Percentiles rank a stretch among this genome's conserved stretches.
These are phyloP conservation scores for Pythium volutum DNA, from an alignment of 352 stramenopile genomes.

Conservation along the genomic window DNA sequence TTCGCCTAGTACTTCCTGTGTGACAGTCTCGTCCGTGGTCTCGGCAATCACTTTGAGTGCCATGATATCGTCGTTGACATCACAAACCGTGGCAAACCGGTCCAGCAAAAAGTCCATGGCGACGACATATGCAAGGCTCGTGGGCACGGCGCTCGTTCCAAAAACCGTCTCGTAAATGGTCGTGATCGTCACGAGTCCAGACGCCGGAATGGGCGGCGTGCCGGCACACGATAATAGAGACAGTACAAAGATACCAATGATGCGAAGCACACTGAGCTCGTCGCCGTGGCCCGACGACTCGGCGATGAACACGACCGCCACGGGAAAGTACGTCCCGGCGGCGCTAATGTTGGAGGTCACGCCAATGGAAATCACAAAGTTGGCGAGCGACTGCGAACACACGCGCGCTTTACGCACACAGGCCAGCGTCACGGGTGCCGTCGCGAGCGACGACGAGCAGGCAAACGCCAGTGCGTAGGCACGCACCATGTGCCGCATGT, in stretches of 20 bases:
- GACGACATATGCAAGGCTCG: conserved; percentile 52
- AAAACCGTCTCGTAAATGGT: conserved; percentile 67
- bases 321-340: conserved; percentile 49
- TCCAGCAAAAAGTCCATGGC: conserved; percentile 66
- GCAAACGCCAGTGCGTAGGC: conserved; percentile 65
- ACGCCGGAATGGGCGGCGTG: conserved; percentile 49
- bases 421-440: conserved; percentile 52
- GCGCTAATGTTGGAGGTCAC: conserved; percentile 59
- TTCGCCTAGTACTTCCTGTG: conserved; percentile 44
- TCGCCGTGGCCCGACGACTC: conserved; percentile 50
- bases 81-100: conserved; percentile 57
- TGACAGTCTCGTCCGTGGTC: conserved; percentile 62
- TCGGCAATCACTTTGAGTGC: conserved; percentile 65
- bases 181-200: conserved; percentile 44
- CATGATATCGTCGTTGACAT: conserved; percentile 78
- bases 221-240: conserved; percentile 44
- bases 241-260: conserved; percentile 53
- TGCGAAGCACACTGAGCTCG: conserved; percentile 37
- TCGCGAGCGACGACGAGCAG: conserved; percentile 61
- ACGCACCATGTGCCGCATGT: conserved; percentile 59
- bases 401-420: conserved; percentile 51
- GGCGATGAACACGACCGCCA: conserved; percentile 56
- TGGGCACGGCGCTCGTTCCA: conserved; percentile 39
- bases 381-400: conserved; percentile 62
- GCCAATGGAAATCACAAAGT: conserved; percentile 68